Conservation (phyloP, 306 rosid genomes). For the Cucumis hystrix region DNA sequence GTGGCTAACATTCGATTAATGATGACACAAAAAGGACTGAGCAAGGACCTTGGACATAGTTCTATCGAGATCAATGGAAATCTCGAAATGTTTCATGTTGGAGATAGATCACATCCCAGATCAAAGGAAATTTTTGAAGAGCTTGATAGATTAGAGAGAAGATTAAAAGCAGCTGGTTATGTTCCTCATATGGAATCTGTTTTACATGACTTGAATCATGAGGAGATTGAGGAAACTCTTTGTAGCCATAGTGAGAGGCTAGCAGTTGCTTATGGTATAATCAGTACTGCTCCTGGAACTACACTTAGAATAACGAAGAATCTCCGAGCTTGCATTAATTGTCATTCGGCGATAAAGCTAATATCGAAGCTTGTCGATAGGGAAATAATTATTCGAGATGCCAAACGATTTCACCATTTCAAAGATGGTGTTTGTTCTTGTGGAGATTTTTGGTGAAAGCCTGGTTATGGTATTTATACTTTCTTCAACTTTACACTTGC, state of each 20-base stretch:
- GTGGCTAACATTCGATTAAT: slow-evolving; percentile 5
- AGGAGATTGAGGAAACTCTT: slow-evolving; percentile 7
- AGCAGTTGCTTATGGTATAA: slow-evolving; percentile 5
- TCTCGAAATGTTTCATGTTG: background rate
- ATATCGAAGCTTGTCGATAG: slow-evolving; percentile 7
- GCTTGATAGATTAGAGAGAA: slow-evolving; percentile 6
- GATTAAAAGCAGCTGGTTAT: slow-evolving; percentile 6
- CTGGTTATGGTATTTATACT: background rate
- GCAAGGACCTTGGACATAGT: slow-evolving; percentile 10
- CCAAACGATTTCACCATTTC: slow-evolving; percentile 4
- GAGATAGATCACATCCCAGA: slow-evolving; percentile 7
- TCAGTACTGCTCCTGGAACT: slow-evolving; percentile 9
- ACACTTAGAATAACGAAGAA: slow-evolving; percentile 7
- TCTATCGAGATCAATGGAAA: slow-evolving; percentile 8
- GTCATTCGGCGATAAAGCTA: slow-evolving; percentile 6
- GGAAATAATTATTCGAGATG: slow-evolving; percentile 10
- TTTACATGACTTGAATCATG: slow-evolving; percentile 6
- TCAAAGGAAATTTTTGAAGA: slow-evolving; percentile 5
- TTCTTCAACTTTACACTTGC: background rate
- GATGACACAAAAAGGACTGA: slow-evolving; percentile 11
- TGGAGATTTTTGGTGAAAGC: slow-evolving; percentile 11
- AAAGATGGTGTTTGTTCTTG: slow-evolving; percentile 10
- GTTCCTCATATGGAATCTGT: slow-evolving; percentile 3
- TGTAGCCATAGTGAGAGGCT: slow-evolving; percentile 10
- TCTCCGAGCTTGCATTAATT: background rate